These are phyloP conservation scores for Senna siamea DNA, from an alignment of 306 rosid genomes.

Conservation along the genomic window DNA sequence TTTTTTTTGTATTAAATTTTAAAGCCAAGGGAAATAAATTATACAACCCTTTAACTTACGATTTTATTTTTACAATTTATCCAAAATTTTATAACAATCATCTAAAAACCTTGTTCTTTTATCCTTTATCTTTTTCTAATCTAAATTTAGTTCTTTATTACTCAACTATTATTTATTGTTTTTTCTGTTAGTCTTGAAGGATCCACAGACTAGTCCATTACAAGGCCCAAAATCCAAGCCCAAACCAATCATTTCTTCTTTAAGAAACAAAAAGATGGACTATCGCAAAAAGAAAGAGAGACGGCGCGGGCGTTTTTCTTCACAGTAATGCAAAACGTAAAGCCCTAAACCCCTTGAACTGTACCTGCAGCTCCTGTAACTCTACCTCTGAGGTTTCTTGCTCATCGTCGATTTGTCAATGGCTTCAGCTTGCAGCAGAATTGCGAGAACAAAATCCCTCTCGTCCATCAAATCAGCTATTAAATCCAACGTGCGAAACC, in stretches of 20 bases:
- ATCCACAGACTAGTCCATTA: background rate
- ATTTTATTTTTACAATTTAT: no score
- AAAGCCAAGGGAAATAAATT: no score
- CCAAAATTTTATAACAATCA: no score
- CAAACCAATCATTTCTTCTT: background rate
- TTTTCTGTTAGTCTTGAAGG: no score
- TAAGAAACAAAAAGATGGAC: no score
- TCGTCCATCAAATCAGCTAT: slow-evolving; percentile 62
- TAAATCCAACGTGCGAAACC: slow-evolving; percentile 49
- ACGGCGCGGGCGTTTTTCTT: background rate
- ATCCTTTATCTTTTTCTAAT: no score
- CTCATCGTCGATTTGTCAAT: slow-evolving; percentile 37
- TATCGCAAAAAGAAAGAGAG: no score
- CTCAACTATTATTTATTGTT: no score
- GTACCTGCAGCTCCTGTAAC: background rate
- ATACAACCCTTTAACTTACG: no score
- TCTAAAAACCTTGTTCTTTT: no score
- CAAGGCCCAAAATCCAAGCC: slow-evolving; percentile 14
- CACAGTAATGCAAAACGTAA: background rate
- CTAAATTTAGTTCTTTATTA: no score
- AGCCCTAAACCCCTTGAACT: slow-evolving; percentile 56
- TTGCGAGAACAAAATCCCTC: slow-evolving; percentile 57
- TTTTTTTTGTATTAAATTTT: no score
- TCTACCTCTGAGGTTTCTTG: background rate
- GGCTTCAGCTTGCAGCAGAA: slow-evolving; percentile 76